These are phyloP conservation scores for Eucalyptus pumila DNA, from an alignment of 345 rosid genomes.

Conservation along the genomic window DNA sequence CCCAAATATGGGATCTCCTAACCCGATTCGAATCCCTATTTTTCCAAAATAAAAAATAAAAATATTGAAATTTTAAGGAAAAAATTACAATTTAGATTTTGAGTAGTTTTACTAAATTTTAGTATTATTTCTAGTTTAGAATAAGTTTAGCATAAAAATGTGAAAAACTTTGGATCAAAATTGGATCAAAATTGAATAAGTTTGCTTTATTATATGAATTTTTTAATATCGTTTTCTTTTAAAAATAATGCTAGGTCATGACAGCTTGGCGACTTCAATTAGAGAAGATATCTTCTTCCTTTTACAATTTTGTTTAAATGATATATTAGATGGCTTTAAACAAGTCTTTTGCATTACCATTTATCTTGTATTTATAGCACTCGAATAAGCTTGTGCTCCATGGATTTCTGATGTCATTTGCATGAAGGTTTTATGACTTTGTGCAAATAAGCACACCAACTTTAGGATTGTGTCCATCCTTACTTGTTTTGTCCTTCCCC, in stretches of 20 bases:
- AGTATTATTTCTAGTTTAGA: neutral
- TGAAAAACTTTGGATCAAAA: neutral
- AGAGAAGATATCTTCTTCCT: neutral
- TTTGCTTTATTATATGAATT: neutral
- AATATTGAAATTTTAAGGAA: too few relatives aligned
- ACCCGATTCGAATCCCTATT: rapidly evolving
- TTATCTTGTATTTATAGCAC: neutral
- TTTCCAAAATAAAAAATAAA: too few relatives aligned
- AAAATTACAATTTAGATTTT: too few relatives aligned
- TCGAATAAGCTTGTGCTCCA: neutral
- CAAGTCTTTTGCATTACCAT: neutral
- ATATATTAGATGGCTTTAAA: neutral
- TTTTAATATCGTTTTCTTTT: rapidly evolving
- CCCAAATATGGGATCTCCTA: neutral
- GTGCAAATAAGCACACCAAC: neutral
- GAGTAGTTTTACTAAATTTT: neutral
- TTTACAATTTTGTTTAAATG: too few relatives aligned
- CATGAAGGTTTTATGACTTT: rapidly evolving
- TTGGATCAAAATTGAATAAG: neutral
- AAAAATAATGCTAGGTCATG: neutral
- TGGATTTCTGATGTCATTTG: neutral
- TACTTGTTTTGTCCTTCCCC: neutral
- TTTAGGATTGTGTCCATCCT: neutral
- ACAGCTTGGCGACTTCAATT: rapidly evolving
- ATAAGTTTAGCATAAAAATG: neutral